Percentiles rank a stretch among this genome's conserved stretches.
Conservation (phyloP, 163 green algal species). For the Chlorella variabilis region DNA sequence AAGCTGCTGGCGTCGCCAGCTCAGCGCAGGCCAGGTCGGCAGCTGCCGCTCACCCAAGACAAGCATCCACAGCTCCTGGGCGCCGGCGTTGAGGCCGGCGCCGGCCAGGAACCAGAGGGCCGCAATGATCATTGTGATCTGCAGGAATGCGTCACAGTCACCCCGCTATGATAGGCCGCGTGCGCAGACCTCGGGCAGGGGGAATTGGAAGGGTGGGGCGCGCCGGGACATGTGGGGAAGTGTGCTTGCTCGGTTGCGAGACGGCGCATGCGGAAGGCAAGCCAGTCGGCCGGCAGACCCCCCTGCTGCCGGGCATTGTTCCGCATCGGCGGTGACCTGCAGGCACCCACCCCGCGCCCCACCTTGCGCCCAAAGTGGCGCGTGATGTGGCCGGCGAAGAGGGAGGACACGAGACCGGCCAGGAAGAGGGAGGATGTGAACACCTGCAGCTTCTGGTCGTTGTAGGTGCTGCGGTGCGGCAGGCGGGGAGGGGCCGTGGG, state of each 20-base stretch:
- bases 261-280: too few relatives aligned
- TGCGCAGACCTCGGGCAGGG: too few relatives aligned
- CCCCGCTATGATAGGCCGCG: too few relatives aligned
- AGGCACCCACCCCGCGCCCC: neutral
- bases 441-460: constrained; percentile 47
- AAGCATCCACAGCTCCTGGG: constrained; percentile 57
- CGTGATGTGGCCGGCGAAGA: constrained; percentile 37
- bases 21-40: too few relatives aligned
- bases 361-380: constrained; percentile 56
- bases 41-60: constrained; percentile 32
- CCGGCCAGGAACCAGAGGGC: constrained; percentile 56
- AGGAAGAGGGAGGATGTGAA: constrained; percentile 63
- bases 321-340: too few relatives aligned
- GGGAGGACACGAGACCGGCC: constrained; percentile 47
- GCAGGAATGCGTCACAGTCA: too few relatives aligned
- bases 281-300: too few relatives aligned
- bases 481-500: neutral
- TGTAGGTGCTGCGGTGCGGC: constrained; percentile 42
- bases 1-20: too few relatives aligned
- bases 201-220: neutral
- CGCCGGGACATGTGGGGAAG: neutral
- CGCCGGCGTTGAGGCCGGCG: constrained; percentile 48
- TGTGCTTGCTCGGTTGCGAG: neutral
- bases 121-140: constrained; percentile 43
- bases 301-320: too few relatives aligned